phyloP scores from a whole-genome alignment of 352 stramenopile genomes.

The Pelagophyceae sp. region DNA sequence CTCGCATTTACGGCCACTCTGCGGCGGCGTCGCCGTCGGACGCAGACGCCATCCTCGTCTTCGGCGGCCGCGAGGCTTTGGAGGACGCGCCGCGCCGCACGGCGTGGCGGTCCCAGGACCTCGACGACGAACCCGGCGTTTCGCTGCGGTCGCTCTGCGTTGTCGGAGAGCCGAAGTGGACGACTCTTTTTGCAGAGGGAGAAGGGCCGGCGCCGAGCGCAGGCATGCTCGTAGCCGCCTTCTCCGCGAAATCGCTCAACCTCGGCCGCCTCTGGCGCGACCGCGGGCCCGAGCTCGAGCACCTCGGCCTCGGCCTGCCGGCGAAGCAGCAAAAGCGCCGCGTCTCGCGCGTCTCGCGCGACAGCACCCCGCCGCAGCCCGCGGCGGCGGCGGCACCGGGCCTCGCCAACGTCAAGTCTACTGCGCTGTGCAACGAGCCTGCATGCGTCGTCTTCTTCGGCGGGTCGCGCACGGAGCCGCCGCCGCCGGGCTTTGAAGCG shows the following conservation, averaged over 20 bases:
- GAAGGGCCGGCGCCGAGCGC: neutral
- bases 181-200: neutral
- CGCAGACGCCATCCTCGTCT: neutral
- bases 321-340: neutral
- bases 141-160: neutral
- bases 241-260: neutral
- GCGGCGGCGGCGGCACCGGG: neutral
- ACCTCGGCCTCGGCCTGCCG: neutral
- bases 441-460: conserved; percentile 4
- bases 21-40: neutral
- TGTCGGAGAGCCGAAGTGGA: neutral
- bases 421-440: neutral
- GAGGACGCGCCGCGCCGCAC: neutral
- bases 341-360: neutral
- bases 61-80: neutral
- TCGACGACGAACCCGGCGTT: neutral
- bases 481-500: neutral
- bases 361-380: neutral
- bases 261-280: neutral
- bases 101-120: neutral
- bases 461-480: neutral
- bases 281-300: conserved; percentile 1
- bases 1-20: neutral
- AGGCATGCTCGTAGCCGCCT: neutral
- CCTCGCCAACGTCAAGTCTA: neutral